Evolutionary conservation across 208 protist species (phyloP).

Genomic region (Herpetomonas tarakana): DNA sequence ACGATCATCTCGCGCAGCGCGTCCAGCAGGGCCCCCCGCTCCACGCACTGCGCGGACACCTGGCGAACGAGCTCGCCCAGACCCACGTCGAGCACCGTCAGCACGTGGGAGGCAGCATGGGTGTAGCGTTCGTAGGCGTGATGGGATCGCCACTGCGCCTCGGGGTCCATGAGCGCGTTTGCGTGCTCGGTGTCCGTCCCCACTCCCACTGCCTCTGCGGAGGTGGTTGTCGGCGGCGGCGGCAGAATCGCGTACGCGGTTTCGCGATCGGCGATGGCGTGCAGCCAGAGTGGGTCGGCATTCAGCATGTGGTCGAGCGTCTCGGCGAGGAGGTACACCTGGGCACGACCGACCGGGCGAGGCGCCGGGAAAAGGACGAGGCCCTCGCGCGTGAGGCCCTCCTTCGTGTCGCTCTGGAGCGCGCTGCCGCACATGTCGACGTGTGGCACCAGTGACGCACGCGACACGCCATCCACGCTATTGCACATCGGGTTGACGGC

Average conservation of each 20-base stretch:
- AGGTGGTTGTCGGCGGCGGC: slow-evolving; percentile 19
- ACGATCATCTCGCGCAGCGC: slow-evolving; percentile 60
- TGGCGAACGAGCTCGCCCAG: slow-evolving; percentile 81
- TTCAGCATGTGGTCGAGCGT: slow-evolving; percentile 79
- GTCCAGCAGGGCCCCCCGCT: slow-evolving; percentile 83
- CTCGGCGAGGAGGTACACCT: slow-evolving; percentile 85
- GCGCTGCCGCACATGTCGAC: not conserved
- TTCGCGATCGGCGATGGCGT: slow-evolving; percentile 48
- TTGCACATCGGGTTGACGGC: not conserved
- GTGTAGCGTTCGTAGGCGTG: slow-evolving; percentile 57
- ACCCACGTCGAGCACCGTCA: slow-evolving; percentile 68
- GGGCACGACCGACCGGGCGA: slow-evolving; percentile 56
- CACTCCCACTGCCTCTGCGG: slow-evolving; percentile 8
- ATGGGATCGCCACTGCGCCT: slow-evolving; percentile 36
- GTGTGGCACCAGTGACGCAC: not conserved
- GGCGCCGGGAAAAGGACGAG: slow-evolving; percentile 55
- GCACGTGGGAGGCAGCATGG: slow-evolving; percentile 41
- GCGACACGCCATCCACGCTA: not conserved
- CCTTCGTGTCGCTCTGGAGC: not conserved
- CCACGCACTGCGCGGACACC: slow-evolving; percentile 46
- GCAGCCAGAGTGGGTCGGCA: slow-evolving; percentile 39
- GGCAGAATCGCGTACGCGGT: slow-evolving; percentile 62
- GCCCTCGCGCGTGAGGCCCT: slow-evolving; percentile 4
- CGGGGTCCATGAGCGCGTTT: slow-evolving; percentile 20
- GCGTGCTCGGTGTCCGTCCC: not conserved